Base-by-base conservation (phyloP, 2,329 filamentous ascomycete genomes). In the Pseudofabraea citricarpa region DNA sequence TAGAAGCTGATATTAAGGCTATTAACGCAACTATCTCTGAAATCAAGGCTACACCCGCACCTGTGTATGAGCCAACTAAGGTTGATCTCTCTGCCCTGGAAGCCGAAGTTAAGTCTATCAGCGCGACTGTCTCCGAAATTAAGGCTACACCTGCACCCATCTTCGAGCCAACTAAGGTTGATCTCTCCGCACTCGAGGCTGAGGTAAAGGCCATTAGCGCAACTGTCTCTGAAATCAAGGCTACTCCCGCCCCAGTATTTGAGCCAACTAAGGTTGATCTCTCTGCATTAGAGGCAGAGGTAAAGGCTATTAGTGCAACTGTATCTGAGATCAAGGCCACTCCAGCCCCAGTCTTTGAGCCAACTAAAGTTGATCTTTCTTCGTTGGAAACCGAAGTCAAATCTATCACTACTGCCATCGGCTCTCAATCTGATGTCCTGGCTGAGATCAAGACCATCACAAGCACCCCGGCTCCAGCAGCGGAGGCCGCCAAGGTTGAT, bases 351-450 rank as follows among this genome's bases (percentile, higher is more conserved):
- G 29, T 29, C 7, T 29, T 29, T 29, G 26, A 29, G 6, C 24
- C 32, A 15, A 33, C 24, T 13, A 19, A 19, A 20, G 21, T 47
- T 27, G 50, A 55, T 40, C 36, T 54, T 1, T 44, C 49, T 10
- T 33, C 42, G 19, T 32, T 54, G 6, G 42, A 52, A 29, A 19
- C 47, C 8, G 47, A 50, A 2, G 29, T 54, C 9, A 47, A 55
- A 16, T 50, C 50, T 9, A 39, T 56, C 5, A 41, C 43, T 2
- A 29, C 45, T 16, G 46, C 45, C 18, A 44, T 55, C 15, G 43
- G 48, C n/a, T 37, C 44, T 16, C 49, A 53, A 39, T 45, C 46
- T 6, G 44, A 40, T 16, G 44, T 43, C 21, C 49, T 54, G 5
- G 38, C 41, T 26, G 33, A 36, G 19, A 19, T 36, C 33, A 36